A percentile compares a stretch with the other conserved stretches of the same genome.
Conservation (phyloP, 257 asterid genomes). For the Avicennia marina region DNA sequence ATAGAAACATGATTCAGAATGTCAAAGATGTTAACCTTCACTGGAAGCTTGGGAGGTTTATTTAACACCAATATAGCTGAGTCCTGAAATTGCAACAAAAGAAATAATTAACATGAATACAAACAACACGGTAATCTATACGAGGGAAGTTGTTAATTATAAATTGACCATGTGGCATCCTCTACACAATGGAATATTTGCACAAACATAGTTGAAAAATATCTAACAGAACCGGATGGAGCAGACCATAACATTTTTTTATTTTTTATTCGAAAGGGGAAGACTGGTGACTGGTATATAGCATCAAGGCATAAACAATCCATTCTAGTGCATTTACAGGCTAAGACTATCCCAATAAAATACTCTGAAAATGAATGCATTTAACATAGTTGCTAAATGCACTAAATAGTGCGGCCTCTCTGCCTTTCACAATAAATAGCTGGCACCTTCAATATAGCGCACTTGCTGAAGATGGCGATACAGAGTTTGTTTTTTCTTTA, state of each 20-base stretch:
- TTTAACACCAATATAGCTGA: constrained; percentile 80
- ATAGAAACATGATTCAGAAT: background rate
- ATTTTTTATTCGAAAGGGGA: background rate
- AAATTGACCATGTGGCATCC: background rate
- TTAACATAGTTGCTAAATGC: no score
- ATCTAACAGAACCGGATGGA: background rate
- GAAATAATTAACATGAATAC: constrained; percentile 11
- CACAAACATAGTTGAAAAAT: background rate
- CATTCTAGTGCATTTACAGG: background rate
- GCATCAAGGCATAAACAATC: background rate
- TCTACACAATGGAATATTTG: background rate
- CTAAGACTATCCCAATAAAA: background rate
- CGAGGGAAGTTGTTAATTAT: background rate
- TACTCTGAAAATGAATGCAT: constrained; percentile 9
- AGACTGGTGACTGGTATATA: background rate
- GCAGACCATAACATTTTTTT: background rate
- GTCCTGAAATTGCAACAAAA: constrained; percentile 48
- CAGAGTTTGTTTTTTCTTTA: no score
- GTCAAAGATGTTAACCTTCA: constrained; percentile 51
- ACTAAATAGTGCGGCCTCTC: no score
- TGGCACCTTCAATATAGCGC: no score
- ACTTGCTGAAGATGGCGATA: no score
- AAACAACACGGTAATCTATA: constrained; percentile 10
- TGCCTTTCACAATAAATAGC: no score
- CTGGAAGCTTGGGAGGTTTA: constrained; percentile 93